A percentile compares a stretch with the other conserved stretches of the same genome.
Conservation (phyloP, 306 rosid genomes). For the Alnus rubra region DNA sequence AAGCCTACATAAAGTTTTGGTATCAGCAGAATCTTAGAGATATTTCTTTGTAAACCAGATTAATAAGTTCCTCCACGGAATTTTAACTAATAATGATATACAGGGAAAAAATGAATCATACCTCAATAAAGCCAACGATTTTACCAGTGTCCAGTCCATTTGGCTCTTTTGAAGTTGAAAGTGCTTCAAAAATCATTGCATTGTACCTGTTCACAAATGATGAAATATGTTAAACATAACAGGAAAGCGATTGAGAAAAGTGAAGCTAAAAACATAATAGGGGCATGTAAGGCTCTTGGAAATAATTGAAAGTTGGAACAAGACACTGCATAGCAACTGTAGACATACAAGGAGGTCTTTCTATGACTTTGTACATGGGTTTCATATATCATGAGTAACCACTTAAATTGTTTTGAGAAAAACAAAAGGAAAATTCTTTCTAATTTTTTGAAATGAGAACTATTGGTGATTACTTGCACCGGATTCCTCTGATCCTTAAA, state of each 20-base stretch:
- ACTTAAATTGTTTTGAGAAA: neutral
- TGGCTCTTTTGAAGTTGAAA: slow-evolving; percentile 30
- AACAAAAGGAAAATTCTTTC: neutral
- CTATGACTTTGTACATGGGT: neutral
- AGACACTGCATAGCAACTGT: neutral
- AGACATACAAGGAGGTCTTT: neutral
- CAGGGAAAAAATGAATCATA: slow-evolving; percentile 6
- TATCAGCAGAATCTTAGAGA: neutral
- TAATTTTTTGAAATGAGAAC: neutral
- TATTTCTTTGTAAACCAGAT: neutral
- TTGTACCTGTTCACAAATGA: slow-evolving; percentile 25
- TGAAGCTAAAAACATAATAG: neutral
- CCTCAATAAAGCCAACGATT: slow-evolving; percentile 45
- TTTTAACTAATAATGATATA: neutral
- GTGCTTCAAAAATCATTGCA: slow-evolving; percentile 43
- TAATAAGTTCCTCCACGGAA: neutral
- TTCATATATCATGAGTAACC: neutral
- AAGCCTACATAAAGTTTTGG: neutral
- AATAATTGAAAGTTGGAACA: neutral
- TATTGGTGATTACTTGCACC: neutral
- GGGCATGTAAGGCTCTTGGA: neutral
- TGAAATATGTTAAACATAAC: neutral
- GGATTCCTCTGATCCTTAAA: neutral
- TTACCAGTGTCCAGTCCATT: slow-evolving; percentile 41
- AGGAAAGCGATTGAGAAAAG: neutral